Base-by-base conservation (phyloP, 2,329 filamentous ascomycete genomes). In the Hypocreales sp. region DNA sequence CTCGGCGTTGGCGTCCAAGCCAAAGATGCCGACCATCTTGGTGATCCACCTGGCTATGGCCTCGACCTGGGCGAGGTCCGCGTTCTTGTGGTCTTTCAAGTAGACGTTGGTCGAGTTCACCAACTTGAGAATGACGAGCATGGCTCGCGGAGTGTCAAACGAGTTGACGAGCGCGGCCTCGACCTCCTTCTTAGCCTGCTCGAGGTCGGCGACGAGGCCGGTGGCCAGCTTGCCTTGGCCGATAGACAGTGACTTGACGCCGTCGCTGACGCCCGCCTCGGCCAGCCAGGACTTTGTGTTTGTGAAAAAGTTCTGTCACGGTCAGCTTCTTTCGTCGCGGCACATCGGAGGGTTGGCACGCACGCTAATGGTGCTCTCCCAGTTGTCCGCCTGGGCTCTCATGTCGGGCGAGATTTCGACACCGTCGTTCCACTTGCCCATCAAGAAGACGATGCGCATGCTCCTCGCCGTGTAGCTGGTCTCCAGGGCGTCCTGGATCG, bases 401-500 rank as follows among this genome's bases (percentile, higher is more conserved):
- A 93, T 73, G 30, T 86, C 82, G 2, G 79, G 73, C 0, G 83
- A 87, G 35, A 94, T 90, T 46, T 94, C 87, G 18, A 94, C 76
- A 2, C 83, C 81, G 26, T 93, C 81, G 40, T 82, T 81, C 86
- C 87, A 95, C 26, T 72, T 72, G 24, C 86, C 83, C 40, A 92
- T 69, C 24, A 95, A 53, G 54, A 94, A 93, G 11, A 90, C 78
- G 28, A 92, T 79, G 24, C 87, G 71, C 56, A 94, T 65, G 30
- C 73, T 74, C 33, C 87, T 66, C 1, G 84, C 64, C 0, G 81
- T 90, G 61, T 82, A 93, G 8, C 55, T 61, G 2, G 58, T 65
- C 8, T 55, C 55, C 7, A 95, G 57, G 0, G 86, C 84, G 48
- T 92, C 80, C 17, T 82, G 69, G 35, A 95, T 92, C 0, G 87